These are phyloP conservation scores for Avena sativa DNA, from an alignment of 176 grass and related monocot species.

Conservation along the genomic window DNA sequence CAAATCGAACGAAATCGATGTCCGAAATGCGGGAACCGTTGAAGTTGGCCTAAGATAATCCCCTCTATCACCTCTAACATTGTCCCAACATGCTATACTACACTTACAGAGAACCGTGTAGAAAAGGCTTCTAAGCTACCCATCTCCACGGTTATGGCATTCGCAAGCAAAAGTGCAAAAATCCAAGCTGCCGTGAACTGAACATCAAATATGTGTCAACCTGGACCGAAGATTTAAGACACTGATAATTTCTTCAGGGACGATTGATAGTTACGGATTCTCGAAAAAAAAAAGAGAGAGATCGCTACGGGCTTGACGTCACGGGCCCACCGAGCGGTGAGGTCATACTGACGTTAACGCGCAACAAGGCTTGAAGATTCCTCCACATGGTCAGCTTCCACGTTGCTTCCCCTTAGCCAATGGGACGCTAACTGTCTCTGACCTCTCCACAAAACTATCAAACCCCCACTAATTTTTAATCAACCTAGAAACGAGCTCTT, in stretches of 20 bases:
- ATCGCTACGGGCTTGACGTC: neutral
- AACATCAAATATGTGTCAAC: neutral
- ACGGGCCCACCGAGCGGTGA: neutral
- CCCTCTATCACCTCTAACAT: neutral
- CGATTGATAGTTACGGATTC: no score
- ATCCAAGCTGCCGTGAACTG: neutral
- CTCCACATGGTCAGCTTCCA: conserved; percentile 5
- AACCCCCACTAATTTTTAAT: neutral
- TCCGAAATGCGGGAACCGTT: no score
- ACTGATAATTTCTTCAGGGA: neutral
- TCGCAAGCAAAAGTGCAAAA: neutral
- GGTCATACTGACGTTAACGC: neutral
- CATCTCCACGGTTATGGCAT: neutral
- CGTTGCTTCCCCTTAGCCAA: neutral
- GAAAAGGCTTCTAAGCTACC: neutral
- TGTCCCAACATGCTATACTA: neutral
- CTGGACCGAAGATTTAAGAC: neutral
- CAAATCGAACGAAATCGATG: no score
- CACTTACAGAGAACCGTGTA: neutral
- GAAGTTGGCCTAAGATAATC: neutral
- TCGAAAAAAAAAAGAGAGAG: no score
- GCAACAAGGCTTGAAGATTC: neutral
- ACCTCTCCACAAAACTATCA: neutral
- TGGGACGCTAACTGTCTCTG: neutral
- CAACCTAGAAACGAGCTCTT: neutral